Percentiles rank a stretch among this genome's conserved stretches.
phyloP scores from a whole-genome alignment of 768 basidiomycete species.

The Hypholoma sublateritium region DNA sequence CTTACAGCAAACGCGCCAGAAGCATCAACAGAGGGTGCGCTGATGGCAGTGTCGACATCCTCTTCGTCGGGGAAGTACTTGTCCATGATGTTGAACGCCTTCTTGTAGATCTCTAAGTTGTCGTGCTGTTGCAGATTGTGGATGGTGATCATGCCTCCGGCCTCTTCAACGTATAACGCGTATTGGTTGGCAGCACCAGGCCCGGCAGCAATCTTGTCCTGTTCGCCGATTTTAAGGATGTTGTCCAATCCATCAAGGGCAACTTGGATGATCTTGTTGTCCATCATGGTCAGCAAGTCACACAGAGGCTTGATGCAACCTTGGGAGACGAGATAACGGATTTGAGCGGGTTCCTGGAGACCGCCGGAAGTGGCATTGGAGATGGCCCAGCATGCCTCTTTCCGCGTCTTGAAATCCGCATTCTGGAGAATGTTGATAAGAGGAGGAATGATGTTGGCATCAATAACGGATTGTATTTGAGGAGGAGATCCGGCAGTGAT shows the following conservation, averaged over 20 bases:
- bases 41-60: conserved; percentile 82
- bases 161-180: conserved; percentile 94
- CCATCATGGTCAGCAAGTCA: conserved; percentile 95
- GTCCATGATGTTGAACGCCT: conserved; percentile 98
- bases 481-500: conserved; percentile 95
- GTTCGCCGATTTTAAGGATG: conserved; percentile 95
- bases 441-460: conserved; percentile 97
- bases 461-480: conserved; percentile 96
- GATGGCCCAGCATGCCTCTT: conserved; percentile 99
- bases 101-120: conserved; percentile 99
- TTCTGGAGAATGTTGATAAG: conserved; percentile 97
- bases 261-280: conserved; percentile 99
- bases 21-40: conserved; percentile 72
- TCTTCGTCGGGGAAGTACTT: conserved; percentile 99
- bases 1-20: conserved; percentile 74
- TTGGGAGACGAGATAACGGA: conserved; percentile 95
- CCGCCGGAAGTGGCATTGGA: conserved; percentile 99
- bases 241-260: conserved; percentile 98
- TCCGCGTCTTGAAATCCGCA: conserved; percentile 99
- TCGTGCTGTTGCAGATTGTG: conserved; percentile 99
- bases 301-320: conserved; percentile 99
- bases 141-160: conserved; percentile 97
- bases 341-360: conserved; percentile 93
- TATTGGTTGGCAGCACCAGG: conserved; percentile 90
- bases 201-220: conserved; percentile 82